Percentiles rank a stretch among this genome's conserved stretches.
These are phyloP conservation scores for Haplosporangium gracile DNA, from an alignment of 192 early-diverging fungal species.

Conservation along the genomic window DNA sequence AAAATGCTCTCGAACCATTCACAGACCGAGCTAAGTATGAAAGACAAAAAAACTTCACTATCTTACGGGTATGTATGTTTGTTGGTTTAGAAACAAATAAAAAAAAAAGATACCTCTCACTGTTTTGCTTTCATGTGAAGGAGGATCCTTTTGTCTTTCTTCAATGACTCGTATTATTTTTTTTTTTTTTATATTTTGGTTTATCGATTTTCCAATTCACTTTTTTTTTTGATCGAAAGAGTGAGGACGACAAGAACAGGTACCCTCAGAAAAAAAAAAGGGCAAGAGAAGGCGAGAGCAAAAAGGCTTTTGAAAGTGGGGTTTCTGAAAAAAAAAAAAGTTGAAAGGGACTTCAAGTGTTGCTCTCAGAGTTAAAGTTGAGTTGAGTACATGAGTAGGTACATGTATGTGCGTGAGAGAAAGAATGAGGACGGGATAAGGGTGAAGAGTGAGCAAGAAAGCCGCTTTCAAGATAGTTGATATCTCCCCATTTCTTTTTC, in stretches of 20 bases:
- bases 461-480: background rate
- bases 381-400: background rate
- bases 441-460: background rate
- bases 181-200: background rate
- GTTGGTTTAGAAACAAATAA: background rate
- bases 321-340: background rate
- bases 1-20: background rate
- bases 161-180: background rate
- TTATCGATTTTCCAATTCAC: background rate
- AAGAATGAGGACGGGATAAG: background rate
- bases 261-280: background rate
- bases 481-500: background rate
- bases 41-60: background rate
- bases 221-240: background rate
- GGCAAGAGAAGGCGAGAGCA: background rate
- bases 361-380: slow-evolving; percentile 5
- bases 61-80: background rate
- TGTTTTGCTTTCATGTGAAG: background rate
- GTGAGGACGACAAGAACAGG: background rate
- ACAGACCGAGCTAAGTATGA: background rate
- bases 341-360: background rate
- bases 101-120: background rate
- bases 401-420: slow-evolving; percentile 9
- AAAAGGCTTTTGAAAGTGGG: background rate
- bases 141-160: background rate